Percentiles rank a stretch among this genome's conserved stretches.
Evolutionary conservation across 2,329 filamentous ascomycete genomes (phyloP).

Genomic region (Coniella lustricola): DNA sequence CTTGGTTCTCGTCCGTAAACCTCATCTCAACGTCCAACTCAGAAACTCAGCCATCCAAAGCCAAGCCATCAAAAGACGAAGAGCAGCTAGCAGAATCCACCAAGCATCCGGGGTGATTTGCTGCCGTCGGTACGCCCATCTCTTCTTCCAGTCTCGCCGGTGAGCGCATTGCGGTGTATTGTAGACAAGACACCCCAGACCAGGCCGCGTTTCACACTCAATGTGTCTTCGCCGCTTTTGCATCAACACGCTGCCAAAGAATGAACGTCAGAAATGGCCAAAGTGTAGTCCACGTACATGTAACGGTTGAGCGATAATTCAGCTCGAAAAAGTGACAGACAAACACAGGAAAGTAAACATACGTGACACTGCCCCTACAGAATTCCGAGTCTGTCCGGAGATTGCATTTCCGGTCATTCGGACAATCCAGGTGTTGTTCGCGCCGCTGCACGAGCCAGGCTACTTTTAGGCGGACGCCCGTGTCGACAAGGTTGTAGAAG

Average conservation of each 20-base stretch:
- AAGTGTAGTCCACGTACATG: neutral
- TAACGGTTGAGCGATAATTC: no score
- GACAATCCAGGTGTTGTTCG: slow-evolving; percentile 57
- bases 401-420: slow-evolving; percentile 50
- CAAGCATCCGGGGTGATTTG: slow-evolving; percentile 40
- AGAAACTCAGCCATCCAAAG: slow-evolving; percentile 26
- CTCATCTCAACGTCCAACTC: slow-evolving; percentile 1
- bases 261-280: neutral
- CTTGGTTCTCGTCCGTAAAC: no score
- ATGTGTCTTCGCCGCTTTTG: slow-evolving; percentile 51
- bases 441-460: slow-evolving; percentile 62
- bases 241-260: slow-evolving; percentile 45
- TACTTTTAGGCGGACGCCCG: slow-evolving; percentile 58
- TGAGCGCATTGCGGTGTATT: slow-evolving; percentile 42
- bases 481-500: slow-evolving; percentile 59
- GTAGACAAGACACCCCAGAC: slow-evolving; percentile 48
- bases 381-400: slow-evolving; percentile 53
- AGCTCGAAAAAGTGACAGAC: neutral
- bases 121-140: slow-evolving; percentile 36
- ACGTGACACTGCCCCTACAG: slow-evolving; percentile 54
- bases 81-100: slow-evolving; percentile 39
- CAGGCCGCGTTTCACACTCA: slow-evolving; percentile 53
- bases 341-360: slow-evolving; percentile 20
- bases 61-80: slow-evolving; percentile 34
- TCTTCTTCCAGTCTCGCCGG: slow-evolving; percentile 36